Evolutionary conservation across 2,329 filamentous ascomycete species (phyloP).

Genomic region (Cladophialophora chaetospira): DNA sequence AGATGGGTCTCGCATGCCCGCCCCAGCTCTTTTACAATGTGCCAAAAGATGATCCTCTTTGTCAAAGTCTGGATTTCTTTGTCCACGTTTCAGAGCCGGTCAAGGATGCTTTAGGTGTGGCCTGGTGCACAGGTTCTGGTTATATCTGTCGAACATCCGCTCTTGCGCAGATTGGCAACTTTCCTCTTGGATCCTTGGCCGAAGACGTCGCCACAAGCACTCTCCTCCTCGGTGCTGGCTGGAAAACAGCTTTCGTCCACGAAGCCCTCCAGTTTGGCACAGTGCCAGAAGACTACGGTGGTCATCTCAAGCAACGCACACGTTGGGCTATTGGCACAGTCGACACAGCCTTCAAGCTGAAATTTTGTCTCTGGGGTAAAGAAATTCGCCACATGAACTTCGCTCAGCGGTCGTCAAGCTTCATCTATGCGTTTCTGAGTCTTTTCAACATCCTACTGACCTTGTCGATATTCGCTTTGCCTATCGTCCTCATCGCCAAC

Average conservation of each 20-base stretch:
- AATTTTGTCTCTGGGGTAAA: slow-evolving; percentile 61
- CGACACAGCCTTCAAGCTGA: slow-evolving; percentile 62
- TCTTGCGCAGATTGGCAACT: slow-evolving; percentile 37
- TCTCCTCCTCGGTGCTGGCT: slow-evolving; percentile 36
- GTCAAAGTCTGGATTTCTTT: slow-evolving; percentile 37
- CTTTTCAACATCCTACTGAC: slow-evolving; percentile 60
- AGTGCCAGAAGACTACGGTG: slow-evolving; percentile 41
- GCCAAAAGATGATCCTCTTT: slow-evolving; percentile 35
- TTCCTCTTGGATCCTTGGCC: slow-evolving; percentile 38
- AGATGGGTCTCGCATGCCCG: slow-evolving; percentile 41
- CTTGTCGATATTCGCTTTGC: slow-evolving; percentile 60
- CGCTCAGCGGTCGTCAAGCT: slow-evolving; percentile 61
- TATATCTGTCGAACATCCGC: slow-evolving; percentile 36
- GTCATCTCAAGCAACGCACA: slow-evolving; percentile 44
- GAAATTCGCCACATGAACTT: slow-evolving; percentile 56
- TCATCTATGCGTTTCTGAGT: slow-evolving; percentile 58
- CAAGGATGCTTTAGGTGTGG: slow-evolving; percentile 36
- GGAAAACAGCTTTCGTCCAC: slow-evolving; percentile 36
- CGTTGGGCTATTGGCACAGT: slow-evolving; percentile 52
- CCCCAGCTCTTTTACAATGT: slow-evolving; percentile 39
- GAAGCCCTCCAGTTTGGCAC: slow-evolving; percentile 37
- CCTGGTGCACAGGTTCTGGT: slow-evolving; percentile 39
- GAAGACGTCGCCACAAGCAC: slow-evolving; percentile 38
- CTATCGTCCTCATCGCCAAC: slow-evolving; percentile 60
- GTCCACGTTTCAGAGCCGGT: slow-evolving; percentile 35